These are phyloP conservation scores for Ophiostoma himal-ulmi DNA, from an alignment of 2,329 filamentous ascomycete genomes.

Conservation along the genomic window DNA sequence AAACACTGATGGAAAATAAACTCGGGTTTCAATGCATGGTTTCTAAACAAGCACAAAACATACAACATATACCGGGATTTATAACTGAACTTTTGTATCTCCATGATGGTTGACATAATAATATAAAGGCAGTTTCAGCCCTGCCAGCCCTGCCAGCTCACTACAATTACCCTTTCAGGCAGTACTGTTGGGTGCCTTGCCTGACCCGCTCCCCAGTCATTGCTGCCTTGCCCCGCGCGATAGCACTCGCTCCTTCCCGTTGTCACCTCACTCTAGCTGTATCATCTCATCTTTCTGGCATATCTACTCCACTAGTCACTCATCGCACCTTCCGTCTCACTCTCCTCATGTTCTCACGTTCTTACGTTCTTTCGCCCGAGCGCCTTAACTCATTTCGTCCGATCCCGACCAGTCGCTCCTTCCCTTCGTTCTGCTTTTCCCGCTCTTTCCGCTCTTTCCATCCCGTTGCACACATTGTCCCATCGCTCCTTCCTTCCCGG, in stretches of 20 bases:
- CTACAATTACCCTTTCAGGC: background rate
- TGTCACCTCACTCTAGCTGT: background rate
- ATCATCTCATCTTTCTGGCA: background rate
- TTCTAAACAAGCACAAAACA: background rate
- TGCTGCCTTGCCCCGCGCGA: background rate
- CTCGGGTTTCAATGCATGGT: no score
- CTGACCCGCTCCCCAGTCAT: background rate
- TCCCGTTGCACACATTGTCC: background rate
- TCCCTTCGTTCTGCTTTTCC: background rate
- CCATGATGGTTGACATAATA: background rate
- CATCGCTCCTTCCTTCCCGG: background rate
- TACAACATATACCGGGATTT: background rate
- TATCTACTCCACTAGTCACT: background rate
- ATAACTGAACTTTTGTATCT: background rate
- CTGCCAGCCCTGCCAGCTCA: background rate
- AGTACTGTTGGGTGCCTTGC: background rate
- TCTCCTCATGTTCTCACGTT: background rate
- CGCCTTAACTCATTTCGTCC: background rate
- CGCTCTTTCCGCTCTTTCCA: background rate
- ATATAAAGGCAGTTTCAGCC: background rate
- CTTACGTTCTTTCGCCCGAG: background rate
- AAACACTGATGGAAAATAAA: no score
- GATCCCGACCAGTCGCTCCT: background rate
- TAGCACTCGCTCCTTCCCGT: constrained; percentile 13
- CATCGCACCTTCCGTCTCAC: background rate